Base-by-base conservation (phyloP, 768 basidiomycete species). In the Termitomyces sp. region DNA sequence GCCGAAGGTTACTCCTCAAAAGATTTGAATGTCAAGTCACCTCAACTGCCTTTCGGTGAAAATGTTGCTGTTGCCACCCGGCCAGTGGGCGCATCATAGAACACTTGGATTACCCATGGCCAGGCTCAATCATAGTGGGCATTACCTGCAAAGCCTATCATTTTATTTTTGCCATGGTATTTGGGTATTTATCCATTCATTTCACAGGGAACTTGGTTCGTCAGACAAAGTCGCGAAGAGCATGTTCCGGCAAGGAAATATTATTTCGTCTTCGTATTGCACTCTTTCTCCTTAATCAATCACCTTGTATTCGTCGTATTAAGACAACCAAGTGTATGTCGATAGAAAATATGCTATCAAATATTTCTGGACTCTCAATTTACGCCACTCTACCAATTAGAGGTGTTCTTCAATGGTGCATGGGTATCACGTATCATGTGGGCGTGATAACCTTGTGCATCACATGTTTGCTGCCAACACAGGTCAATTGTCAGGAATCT, bases 21-120 rank as follows among this genome's bases (percentile, higher is more conserved):
- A 66, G 79, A 84, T 50, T 71, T 75, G 46, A 78, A 80, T 60
- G 73, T 85, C 74, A 87, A 84, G 71, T 75, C 85, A 43, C 81
- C 87, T 63, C 85, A 85, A 70, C 70, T 86, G 58, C 79, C 86
- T 17, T 83, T 86, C 65, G 81, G 80, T 63, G 88, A 90, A 70
- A 86, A 82, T 66, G 78, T 83, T 51, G 76, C 82, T 47, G 77
- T 88, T 61, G 77, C 81, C 53, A 77, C 85, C 57, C 73, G 76
- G 51, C 69, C 74, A 52, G 72, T 79, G 47, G 76, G 77, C 54
- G 79, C 76, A 34, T 79, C 74, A 73, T 76, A 71, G 68, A 67
- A 70, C 20, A 43, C 5, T 55, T 37, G 55, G 34, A 54, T 47
- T 34, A 31, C 40, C 52, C 45, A 40, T 56, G 62, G 57, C 54